Evolutionary conservation across 805 yeast species (phyloP), one percentile per base, ranked within the genome.

Genomic region (Candida lessepsii): DNA sequence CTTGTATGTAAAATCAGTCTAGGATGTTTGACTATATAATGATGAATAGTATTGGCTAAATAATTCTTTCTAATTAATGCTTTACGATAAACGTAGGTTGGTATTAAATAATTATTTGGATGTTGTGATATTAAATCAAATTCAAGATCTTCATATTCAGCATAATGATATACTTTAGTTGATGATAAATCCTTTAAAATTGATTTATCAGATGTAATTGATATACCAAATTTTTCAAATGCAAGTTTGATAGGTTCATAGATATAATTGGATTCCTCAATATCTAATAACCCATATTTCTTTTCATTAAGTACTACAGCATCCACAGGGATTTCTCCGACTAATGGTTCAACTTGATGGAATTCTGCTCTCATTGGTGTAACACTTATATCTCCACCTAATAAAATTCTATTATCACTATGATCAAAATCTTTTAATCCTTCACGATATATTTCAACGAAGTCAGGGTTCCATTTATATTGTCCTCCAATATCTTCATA

Each of bases 11-110:
- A 67, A 1, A 80, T 65, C 1, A 90, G 80, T 0, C 64, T 60
- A 1, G 96, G 95, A 53, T 89, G 63, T 56, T 93, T 93, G 7
- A 83, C 86, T 3, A 67, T 65, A 51, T 76, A 90, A 42, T 79
- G 76, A 37, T 78, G 83, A n/a, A 93, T 74, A 0, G 96, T 86
- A 53, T 87, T 82, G n/a, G 93, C 78, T 45, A 93, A 66, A 53
- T 80, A 90, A 60, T 93, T 95, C 59, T 93, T 93, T 46, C 99
- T 75, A 35, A 91, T 93, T 40, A 93, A 64, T 0, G 91, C 96
- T 57, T 93, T 93, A 51, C 99, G 72, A 60, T 85, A 91, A 29
- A 89, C 78, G 58, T 87, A 91, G 2, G 96, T 80, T 46, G 90
- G 86, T 2, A 85, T 70, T 40, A 79, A 65, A 58, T 89, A 90